Evolutionary conservation across 1,284 basidiomycete species (phyloP).

Genomic region (Takashimella tepidaria): DNA sequence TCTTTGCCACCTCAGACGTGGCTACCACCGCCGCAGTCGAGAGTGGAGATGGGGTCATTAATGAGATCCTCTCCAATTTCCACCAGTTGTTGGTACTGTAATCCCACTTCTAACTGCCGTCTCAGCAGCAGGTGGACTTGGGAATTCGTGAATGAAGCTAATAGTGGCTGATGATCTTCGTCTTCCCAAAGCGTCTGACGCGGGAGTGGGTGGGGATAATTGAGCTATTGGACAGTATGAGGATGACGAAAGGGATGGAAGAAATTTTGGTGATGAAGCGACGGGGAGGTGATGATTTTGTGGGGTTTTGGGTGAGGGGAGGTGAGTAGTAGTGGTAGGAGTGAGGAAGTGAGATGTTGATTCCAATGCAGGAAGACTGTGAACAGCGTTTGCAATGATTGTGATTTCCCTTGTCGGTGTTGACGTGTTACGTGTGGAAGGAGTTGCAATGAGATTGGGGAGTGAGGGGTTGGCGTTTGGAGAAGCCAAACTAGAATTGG

Average conservation of each 20-base stretch:
- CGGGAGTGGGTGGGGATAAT: not conserved
- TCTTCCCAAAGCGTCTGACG: not conserved
- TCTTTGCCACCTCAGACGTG: not conserved
- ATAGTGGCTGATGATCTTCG: constrained; percentile 21
- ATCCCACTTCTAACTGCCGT: not conserved
- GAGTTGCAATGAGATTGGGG: not conserved
- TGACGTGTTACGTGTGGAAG: not conserved
- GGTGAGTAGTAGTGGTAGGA: not conserved
- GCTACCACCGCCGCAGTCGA: too few species aligned
- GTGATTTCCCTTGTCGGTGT: not conserved
- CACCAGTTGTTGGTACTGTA: not conserved
- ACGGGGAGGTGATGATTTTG: not conserved
- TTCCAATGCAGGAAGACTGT: not conserved
- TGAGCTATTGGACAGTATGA: not conserved
- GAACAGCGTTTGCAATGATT: not conserved
- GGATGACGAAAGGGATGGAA: not conserved
- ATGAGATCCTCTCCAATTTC: not conserved
- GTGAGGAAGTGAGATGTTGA: not conserved
- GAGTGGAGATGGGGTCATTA: not conserved
- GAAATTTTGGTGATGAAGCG: not conserved
- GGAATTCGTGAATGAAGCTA: constrained; percentile 28
- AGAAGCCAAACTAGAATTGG: not conserved
- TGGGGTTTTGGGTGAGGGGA: not conserved
- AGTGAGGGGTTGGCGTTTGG: not conserved
- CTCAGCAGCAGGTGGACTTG: constrained; percentile 9